Conservation (phyloP, 768 basidiomycete species). For the Mycena vitilis region DNA sequence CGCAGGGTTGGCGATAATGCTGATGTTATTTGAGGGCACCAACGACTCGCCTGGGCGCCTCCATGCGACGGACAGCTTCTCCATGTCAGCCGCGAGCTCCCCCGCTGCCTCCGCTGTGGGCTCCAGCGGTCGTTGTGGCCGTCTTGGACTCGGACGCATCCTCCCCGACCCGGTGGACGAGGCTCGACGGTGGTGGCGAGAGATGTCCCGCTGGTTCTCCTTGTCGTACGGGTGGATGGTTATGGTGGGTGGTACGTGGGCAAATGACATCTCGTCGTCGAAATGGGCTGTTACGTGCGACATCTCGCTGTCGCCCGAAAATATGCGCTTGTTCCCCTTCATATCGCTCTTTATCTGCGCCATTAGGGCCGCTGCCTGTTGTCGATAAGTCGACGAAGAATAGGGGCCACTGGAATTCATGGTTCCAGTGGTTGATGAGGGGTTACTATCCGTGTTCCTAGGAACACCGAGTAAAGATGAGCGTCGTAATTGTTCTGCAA, state of each 20-base stretch:
- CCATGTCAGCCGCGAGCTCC: constrained; percentile 53
- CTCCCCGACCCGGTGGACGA: constrained; percentile 20
- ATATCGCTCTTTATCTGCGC: constrained; percentile 87
- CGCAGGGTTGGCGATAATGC: constrained; percentile 38
- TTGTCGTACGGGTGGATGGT: constrained; percentile 29
- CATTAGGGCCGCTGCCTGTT: constrained; percentile 85
- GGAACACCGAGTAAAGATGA: constrained; percentile 51
- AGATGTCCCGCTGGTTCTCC: constrained; percentile 33
- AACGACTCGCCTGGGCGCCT: constrained; percentile 42
- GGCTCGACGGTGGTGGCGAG: constrained; percentile 32
- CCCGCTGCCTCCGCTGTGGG: constrained; percentile 56
- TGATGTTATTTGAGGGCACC: constrained; percentile 34
- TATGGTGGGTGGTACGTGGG: constrained; percentile 30
- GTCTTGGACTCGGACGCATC: constrained; percentile 56
- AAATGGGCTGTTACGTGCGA: constrained; percentile 54
- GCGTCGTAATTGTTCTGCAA: constrained; percentile 45
- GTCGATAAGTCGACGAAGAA: constrained; percentile 76
- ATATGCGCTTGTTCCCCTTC: constrained; percentile 77
- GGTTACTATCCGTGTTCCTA: constrained; percentile 41
- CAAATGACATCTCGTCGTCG: constrained; percentile 45
- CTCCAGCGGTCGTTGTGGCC: constrained; percentile 50
- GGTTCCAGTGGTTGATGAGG: constrained; percentile 46
- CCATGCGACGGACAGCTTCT: constrained; percentile 58
- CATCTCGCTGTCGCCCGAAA: constrained; percentile 73
- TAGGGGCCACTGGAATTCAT: constrained; percentile 54